phyloP scores from a whole-genome alignment of 352 stramenopile genomes.

The Aphanomyces invadans region DNA sequence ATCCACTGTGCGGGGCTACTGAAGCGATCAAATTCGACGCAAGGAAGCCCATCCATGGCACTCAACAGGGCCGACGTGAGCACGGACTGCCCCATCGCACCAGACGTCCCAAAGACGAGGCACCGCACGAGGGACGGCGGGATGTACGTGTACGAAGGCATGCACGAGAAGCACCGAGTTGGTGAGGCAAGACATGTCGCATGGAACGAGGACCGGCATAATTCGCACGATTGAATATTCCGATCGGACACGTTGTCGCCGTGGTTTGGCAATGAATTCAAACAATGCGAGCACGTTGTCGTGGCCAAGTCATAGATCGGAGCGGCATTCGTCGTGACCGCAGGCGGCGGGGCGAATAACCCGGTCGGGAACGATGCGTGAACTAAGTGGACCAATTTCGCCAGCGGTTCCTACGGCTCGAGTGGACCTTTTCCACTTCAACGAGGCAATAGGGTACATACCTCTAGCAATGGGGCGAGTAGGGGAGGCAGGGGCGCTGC shows the following conservation, averaged over 20 bases:
- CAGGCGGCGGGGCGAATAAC: background rate
- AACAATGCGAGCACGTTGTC: background rate
- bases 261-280: background rate
- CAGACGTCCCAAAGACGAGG: background rate
- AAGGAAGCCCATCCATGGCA: background rate
- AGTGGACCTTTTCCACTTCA: too few relatives aligned
- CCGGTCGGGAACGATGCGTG: constrained; percentile 39
- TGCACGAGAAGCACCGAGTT: background rate
- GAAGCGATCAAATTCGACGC: constrained; percentile 1
- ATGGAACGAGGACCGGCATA: background rate
- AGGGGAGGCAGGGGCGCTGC: constrained; percentile 58
- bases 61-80: background rate
- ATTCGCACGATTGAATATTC: background rate
- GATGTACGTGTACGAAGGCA: constrained; percentile 1
- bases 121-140: background rate
- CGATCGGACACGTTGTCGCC: too few relatives aligned
- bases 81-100: background rate
- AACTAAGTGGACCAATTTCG: constrained; percentile 38
- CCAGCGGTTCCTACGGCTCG: constrained; percentile 33
- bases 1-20: background rate
- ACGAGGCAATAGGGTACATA: too few relatives aligned
- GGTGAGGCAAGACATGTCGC: background rate
- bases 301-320: background rate
- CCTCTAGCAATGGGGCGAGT: constrained; percentile 37
- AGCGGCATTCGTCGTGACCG: background rate